Evolutionary conservation across 805 yeast species (phyloP), one percentile per base, ranked within the genome.

Genomic region (Cyberlindnera bimundalis): DNA sequence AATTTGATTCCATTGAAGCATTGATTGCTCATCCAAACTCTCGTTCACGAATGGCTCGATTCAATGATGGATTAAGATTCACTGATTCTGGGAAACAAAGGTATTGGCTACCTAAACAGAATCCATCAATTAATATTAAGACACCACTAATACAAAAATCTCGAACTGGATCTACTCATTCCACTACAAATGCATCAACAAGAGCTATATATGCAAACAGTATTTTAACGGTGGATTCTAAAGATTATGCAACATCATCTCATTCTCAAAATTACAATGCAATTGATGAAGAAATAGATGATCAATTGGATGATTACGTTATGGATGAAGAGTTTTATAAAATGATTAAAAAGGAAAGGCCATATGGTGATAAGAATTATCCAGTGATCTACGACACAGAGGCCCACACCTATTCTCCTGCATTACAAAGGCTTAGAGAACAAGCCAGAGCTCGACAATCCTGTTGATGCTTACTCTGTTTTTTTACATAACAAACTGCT

Each of bases 1-100:
- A 78, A 42, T 91, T 89, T 64, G 96, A 90, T 58, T 79, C 96
- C 0, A 82, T 81, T 1, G 87, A 84, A 48, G 80, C 84, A 0
- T 53, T 76, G 32, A 70, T 81, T 21, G 79, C 83, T 3, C 89
- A 81, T 48, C 87, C 89, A 1, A 72, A 73, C n/a, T 73, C 85
- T 1, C 66, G 67, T 14, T 76, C 84, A 4, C 68, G 81, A 47
- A 71, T 74, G 70, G 81, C 81, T 34, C 72, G 95, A 45, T 74
- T 91, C 38, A 79, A 81, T 46, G 84, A 87, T 44, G 99, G 99
- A 0, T 61, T 90, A 41, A 64, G 99, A 32, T 88, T 86, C 59
- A 77, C 79, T 21, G 74, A 79, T 37, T 84, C 85, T 30, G 97
- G 97, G 0, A 73, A 76, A 34, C 78, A 77, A 11, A 86, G 84